These are phyloP conservation scores for Colletotrichum cereale DNA, from an alignment of 2,329 filamentous ascomycete genomes.

Conservation along the genomic window DNA sequence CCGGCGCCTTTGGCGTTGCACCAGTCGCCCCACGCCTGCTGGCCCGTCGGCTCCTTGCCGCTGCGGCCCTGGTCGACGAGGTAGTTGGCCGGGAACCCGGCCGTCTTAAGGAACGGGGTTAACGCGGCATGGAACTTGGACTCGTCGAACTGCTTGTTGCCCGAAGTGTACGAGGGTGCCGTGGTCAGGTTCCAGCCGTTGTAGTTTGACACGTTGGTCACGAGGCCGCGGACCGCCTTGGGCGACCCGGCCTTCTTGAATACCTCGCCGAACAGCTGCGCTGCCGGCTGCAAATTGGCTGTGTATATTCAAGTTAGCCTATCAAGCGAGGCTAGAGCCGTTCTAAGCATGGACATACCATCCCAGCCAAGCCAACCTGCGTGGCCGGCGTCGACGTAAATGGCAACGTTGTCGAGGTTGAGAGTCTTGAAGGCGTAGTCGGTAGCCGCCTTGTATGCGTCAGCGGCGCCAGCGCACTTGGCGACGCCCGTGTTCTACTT, in stretches of 20 bases:
- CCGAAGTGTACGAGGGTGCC: constrained; percentile 45
- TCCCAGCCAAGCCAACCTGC: constrained; percentile 55
- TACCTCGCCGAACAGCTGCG: constrained; percentile 46
- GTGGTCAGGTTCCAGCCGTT: constrained; percentile 44
- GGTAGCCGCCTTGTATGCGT: constrained; percentile 48
- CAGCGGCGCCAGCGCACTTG: constrained; percentile 47
- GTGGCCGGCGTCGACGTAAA: constrained; percentile 55
- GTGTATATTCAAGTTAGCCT: neutral
- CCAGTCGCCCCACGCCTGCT: constrained; percentile 68
- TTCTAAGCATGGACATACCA: neutral
- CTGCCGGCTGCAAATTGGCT: constrained; percentile 47
- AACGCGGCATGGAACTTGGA: constrained; percentile 40
- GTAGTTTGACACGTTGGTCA: constrained; percentile 53
- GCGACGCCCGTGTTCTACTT: constrained; percentile 48
- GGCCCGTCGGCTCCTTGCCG: constrained; percentile 62
- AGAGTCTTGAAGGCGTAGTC: constrained; percentile 51
- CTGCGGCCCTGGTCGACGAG: constrained; percentile 41
- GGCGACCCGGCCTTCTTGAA: constrained; percentile 51
- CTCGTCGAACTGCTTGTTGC: constrained; percentile 40
- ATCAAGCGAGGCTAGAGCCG: neutral
- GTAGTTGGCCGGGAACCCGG: constrained; percentile 41
- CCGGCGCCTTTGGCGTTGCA: constrained; percentile 69
- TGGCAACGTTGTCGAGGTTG: constrained; percentile 52
- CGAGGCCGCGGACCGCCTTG: constrained; percentile 51
- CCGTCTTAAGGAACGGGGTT: constrained; percentile 34